Base-by-base conservation (phyloP, 2,329 filamentous ascomycete species). In the Myriosclerotinia scirpicola region DNA sequence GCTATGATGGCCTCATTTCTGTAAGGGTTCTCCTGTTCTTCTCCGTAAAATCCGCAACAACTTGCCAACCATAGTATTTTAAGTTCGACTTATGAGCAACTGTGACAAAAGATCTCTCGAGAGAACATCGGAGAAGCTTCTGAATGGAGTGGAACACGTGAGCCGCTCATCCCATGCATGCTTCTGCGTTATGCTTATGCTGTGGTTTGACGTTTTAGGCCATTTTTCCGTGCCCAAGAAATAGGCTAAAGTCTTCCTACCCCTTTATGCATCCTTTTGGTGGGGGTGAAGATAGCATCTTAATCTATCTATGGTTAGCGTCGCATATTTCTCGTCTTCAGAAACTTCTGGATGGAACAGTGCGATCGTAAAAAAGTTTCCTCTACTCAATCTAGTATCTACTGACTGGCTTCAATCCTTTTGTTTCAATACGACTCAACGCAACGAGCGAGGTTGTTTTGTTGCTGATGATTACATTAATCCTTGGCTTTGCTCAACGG, bases 191-290 rank as follows among this genome's bases (percentile, higher is more conserved):
- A 60, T 22, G 48, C 48, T 50, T 38, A 50, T 50, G 58, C 58
- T 42, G 34, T 64, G 61, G 38, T 36, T 56, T 64, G 61, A 64
- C 50, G 52, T 56, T 56, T 64, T 64, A 12, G 61, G 61, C 30
- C 20, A 64, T n/a, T 36, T 22, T 46, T 64, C 61, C 61, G 52
- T 30, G 14, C 6, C 40, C 30, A 34, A 48, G 14, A 6, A 64
- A 58, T 46, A 46, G 20, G 61, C 61, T 64, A 64, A 64, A 34
- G 52, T 42, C 61, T 44, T 54, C 26, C 40, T 56, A 58, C 61
- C 61, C 61, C 61, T 64, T 64, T 64, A 64, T 64, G 61, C 52
- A 64, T 44, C 61, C 61, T 64, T 20, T 14, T 56, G 52, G 61
- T 64, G 61, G 61, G 52, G 40, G 61, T 56, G 30, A 46, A 36